These are phyloP conservation scores for Phytopythium litorale DNA, from an alignment of 352 stramenopile species.

Conservation along the genomic window DNA sequence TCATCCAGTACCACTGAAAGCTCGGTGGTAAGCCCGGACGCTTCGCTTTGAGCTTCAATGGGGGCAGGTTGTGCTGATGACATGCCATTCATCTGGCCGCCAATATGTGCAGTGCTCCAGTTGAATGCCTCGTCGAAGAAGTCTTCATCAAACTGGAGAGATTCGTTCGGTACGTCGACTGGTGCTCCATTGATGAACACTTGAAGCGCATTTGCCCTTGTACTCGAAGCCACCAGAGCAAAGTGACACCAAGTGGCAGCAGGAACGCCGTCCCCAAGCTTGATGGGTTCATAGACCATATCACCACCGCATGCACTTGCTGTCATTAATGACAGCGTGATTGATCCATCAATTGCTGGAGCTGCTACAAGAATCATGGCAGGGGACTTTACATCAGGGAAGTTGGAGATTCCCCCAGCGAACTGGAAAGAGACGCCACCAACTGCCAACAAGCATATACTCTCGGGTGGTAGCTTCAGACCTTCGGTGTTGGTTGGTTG, in stretches of 20 bases:
- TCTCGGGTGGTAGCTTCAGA: background rate
- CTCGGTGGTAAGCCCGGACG: too few relatives aligned
- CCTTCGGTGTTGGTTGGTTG: background rate
- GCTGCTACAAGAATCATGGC: background rate
- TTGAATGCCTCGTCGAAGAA: slow-evolving; percentile 5
- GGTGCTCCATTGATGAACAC: background rate
- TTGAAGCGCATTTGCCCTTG: background rate
- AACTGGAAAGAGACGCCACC: background rate
- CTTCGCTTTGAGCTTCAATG: background rate
- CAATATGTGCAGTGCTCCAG: slow-evolving; percentile 1
- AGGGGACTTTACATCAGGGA: background rate
- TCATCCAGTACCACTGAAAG: slow-evolving; percentile 25
- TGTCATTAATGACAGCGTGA: background rate
- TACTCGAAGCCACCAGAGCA: background rate
- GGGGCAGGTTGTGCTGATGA: background rate
- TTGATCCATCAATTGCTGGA: background rate
- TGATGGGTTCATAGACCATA: background rate
- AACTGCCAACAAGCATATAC: background rate
- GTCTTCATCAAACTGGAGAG: background rate
- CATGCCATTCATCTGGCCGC: background rate
- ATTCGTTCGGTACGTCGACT: background rate
- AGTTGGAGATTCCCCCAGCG: background rate
- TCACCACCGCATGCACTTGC: background rate
- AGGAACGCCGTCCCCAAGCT: background rate
- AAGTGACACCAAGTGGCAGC: background rate